Evolutionary conservation across 164 flowering plant genomes (phyloP).

Genomic region (Macadamia integrifolia): DNA sequence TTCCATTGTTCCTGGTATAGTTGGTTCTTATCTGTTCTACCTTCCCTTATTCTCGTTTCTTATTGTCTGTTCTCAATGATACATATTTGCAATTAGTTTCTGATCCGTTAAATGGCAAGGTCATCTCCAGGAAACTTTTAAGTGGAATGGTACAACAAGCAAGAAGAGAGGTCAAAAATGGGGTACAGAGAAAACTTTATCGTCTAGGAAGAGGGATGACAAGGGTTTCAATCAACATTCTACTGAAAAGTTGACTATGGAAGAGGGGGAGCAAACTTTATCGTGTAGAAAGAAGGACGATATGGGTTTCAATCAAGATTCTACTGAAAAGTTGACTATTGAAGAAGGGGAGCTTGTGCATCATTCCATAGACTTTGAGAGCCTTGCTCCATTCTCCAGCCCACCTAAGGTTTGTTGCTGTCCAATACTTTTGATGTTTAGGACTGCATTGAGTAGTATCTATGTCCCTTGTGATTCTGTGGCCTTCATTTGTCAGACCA

Average conservation of each 20-base stretch:
- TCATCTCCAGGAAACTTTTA: slow-evolving; percentile 40
- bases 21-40: background rate
- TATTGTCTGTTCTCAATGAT: background rate
- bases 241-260: slow-evolving; percentile 10
- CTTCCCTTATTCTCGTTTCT: background rate
- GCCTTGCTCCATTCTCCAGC: slow-evolving; percentile 44
- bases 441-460: background rate
- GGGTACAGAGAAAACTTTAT: slow-evolving; percentile 65
- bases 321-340: slow-evolving; percentile 11
- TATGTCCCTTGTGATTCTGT: too few species aligned
- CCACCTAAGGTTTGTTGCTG: slow-evolving; percentile 55
- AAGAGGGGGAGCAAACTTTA: slow-evolving; percentile 11
- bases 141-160: slow-evolving; percentile 78
- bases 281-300: slow-evolving; percentile 22
- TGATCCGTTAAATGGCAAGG: background rate
- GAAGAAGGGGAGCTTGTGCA: slow-evolving; percentile 22
- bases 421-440: background rate
- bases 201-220: slow-evolving; percentile 22
- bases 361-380: slow-evolving; percentile 49
- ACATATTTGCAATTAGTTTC: background rate
- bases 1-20: background rate
- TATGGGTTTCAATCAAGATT: slow-evolving; percentile 2
- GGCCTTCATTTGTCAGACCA: too few species aligned
- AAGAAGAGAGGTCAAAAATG: slow-evolving; percentile 93
- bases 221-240: slow-evolving; percentile 20